These are phyloP conservation scores for Naganishia kalamii DNA, from an alignment of 768 basidiomycete species.

Conservation along the genomic window DNA sequence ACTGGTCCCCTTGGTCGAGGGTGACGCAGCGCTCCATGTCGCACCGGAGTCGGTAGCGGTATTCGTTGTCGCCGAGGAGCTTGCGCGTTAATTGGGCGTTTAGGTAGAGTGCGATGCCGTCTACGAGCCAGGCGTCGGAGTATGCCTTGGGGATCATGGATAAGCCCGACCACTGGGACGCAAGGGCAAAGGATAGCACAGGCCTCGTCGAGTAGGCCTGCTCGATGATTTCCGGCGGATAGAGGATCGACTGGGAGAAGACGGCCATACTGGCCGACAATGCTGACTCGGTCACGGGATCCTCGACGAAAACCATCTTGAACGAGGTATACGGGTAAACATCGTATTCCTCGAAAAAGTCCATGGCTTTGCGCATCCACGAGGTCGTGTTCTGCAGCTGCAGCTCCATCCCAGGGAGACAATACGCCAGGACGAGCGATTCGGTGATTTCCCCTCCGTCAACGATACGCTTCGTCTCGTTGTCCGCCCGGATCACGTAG, in stretches of 20 bases:
- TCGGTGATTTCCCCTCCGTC: constrained; percentile 24
- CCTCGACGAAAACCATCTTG: constrained; percentile 90
- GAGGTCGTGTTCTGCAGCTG: constrained; percentile 64
- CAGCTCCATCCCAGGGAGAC: constrained; percentile 77
- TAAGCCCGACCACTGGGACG: constrained; percentile 93
- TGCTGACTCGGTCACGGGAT: constrained; percentile 71
- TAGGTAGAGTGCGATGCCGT: constrained; percentile 85
- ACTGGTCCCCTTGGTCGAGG: constrained; percentile 79
- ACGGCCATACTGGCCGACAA: constrained; percentile 79
- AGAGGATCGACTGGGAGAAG: constrained; percentile 69
- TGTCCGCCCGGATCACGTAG: constrained; percentile 63
- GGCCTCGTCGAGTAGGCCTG: constrained; percentile 87
- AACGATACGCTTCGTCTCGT: constrained; percentile 59
- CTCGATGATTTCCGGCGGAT: constrained; percentile 83
- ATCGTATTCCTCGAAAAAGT: constrained; percentile 74
- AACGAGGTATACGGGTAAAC: constrained; percentile 90
- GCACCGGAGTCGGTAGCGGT: constrained; percentile 86
- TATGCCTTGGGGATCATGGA: constrained; percentile 89
- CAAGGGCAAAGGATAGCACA: constrained; percentile 75
- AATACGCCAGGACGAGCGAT: constrained; percentile 74
- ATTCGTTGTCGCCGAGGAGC: constrained; percentile 92
- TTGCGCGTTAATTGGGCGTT: constrained; percentile 78
- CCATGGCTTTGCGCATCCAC: constrained; percentile 81
- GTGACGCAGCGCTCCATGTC: constrained; percentile 90
- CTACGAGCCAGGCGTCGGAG: constrained; percentile 95